Conservation (phyloP, 352 stramenopile species). For the Saprolegnia diclina region DNA sequence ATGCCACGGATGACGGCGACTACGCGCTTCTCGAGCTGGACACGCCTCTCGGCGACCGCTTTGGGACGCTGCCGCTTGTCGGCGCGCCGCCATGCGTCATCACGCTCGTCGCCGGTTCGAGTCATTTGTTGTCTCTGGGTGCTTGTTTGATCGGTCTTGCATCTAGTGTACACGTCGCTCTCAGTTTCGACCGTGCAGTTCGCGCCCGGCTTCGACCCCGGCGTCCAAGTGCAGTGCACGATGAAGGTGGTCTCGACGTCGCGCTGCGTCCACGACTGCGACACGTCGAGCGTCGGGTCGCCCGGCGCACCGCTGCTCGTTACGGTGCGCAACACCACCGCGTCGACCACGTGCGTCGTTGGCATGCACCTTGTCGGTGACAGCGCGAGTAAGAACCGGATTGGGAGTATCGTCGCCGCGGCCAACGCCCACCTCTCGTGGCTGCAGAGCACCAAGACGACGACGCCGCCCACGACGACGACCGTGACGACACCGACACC, state of each 20-base stretch:
- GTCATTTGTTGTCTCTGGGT: neutral
- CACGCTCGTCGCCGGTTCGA: slow-evolving; percentile 3
- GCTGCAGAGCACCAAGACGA: slow-evolving; percentile 42
- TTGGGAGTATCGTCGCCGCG: slow-evolving; percentile 43
- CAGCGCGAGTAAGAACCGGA: neutral
- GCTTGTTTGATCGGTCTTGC: too few species aligned
- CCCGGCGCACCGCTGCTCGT: slow-evolving; percentile 55
- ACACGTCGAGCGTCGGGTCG: slow-evolving; percentile 42
- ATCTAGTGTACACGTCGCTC: slow-evolving; percentile 2
- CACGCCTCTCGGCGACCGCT: slow-evolving; percentile 32
- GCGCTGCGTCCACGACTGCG: slow-evolving; percentile 43
- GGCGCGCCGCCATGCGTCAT: slow-evolving; percentile 34
- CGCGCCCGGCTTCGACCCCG: slow-evolving; percentile 33
- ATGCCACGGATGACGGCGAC: slow-evolving; percentile 44
- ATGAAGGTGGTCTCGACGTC: slow-evolving; percentile 1
- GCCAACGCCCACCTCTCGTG: slow-evolving; percentile 20
- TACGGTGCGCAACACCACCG: slow-evolving; percentile 50
- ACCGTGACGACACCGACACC: slow-evolving; percentile 15
- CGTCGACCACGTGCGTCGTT: slow-evolving; percentile 35
- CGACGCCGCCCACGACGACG: neutral
- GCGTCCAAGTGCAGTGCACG: slow-evolving; percentile 41
- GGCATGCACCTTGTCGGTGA: neutral
- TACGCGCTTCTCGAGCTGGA: slow-evolving; percentile 68
- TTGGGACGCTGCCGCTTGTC: slow-evolving; percentile 39
- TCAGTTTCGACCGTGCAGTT: slow-evolving; percentile 47